phyloP scores from a whole-genome alignment of 306 rosid genomes.

The Dryas alaskensis region DNA sequence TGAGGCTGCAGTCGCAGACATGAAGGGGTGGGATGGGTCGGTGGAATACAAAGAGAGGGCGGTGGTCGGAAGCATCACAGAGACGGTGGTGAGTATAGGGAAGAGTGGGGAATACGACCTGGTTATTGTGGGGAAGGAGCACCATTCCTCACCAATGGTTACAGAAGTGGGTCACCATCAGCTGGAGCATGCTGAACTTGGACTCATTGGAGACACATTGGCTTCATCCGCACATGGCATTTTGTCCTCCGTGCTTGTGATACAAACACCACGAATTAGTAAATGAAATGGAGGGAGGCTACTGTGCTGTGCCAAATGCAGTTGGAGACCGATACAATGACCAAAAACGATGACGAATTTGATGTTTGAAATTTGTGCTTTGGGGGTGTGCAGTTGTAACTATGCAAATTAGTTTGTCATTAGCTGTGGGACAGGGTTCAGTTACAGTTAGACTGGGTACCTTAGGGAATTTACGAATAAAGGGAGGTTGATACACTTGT shows the following conservation, averaged over 20 bases:
- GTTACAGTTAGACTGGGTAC: no score
- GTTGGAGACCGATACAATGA: no score
- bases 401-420: not conserved
- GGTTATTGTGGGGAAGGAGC: constrained; percentile 65
- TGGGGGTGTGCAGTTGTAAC: not conserved
- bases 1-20: constrained; percentile 46
- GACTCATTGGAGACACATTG: constrained; percentile 65
- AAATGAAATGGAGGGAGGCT: constrained; percentile 28
- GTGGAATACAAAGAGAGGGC: constrained; percentile 49
- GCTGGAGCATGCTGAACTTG: constrained; percentile 67
- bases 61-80: constrained; percentile 36
- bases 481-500: no score
- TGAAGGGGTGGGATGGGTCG: constrained; percentile 37
- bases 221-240: constrained; percentile 40
- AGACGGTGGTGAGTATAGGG: constrained; percentile 49
- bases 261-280: constrained; percentile 60
- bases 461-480: no score
- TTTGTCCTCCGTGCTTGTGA: constrained; percentile 49
- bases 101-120: constrained; percentile 43
- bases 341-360: no score
- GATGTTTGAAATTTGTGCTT: no score
- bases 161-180: constrained; percentile 42
- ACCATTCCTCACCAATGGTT: constrained; percentile 57
- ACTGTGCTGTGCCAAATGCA: constrained; percentile 17
- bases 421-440: not conserved